phyloP scores from a whole-genome alignment of 129 eudicot genomes.

The Pittosporum tobira region DNA sequence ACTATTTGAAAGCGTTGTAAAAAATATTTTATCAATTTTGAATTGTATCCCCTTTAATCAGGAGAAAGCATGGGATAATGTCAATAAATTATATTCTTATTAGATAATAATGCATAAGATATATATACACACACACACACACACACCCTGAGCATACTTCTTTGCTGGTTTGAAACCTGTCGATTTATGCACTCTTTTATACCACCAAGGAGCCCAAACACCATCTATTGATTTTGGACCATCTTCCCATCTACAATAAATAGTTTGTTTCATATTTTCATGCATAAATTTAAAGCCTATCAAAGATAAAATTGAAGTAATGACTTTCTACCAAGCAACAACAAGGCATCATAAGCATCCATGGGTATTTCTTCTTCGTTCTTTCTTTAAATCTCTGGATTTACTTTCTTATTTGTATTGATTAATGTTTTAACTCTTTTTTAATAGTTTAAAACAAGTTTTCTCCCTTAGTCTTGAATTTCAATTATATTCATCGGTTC shows the following conservation, averaged over 20 bases:
- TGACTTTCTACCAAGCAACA: too few relatives aligned
- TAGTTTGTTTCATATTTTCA: not conserved
- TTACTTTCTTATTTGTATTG: too few relatives aligned
- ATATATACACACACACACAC: too few relatives aligned
- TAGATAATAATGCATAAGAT: not conserved
- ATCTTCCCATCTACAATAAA: constrained; percentile 86
- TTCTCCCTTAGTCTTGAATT: too few relatives aligned
- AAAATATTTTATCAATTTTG: too few relatives aligned
- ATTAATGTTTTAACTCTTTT: too few relatives aligned
- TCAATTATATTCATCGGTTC: too few relatives aligned
- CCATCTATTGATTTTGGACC: constrained; percentile 90
- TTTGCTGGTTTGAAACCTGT: constrained; percentile 48
- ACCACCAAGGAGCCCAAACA: constrained; percentile 99
- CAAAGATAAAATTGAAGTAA: too few relatives aligned
- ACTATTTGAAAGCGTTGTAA: not conserved
- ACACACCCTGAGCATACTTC: constrained; percentile 64
- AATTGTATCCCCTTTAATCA: not conserved
- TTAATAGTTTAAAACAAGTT: too few relatives aligned
- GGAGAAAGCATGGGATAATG: not conserved
- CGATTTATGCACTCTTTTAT: constrained; percentile 65
- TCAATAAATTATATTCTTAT: not conserved
- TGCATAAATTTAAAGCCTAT: not conserved
- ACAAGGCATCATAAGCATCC: too few relatives aligned
- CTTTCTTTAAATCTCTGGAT: too few relatives aligned
- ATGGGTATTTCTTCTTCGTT: too few relatives aligned